These are phyloP conservation scores for Rhodotorula babjevae DNA, from an alignment of 768 basidiomycete species.

Conservation along the genomic window DNA sequence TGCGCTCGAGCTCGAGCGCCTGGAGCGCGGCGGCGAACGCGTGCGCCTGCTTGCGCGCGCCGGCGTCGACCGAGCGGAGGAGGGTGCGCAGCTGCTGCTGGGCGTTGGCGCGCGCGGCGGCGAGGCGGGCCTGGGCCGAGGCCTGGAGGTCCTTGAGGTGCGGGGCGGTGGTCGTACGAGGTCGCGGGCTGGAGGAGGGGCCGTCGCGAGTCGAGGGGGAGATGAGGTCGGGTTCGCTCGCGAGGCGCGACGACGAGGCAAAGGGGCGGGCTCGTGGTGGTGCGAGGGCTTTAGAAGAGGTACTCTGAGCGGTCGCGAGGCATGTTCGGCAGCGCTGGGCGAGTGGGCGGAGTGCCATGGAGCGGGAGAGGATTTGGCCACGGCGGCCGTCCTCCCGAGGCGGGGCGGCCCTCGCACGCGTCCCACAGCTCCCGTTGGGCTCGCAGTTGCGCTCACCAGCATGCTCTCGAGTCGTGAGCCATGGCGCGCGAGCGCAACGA, in stretches of 20 bases:
- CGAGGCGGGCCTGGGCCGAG: not conserved
- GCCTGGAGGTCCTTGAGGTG: not conserved
- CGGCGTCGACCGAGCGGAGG: conserved; percentile 8
- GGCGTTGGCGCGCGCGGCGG: conserved; percentile 11
- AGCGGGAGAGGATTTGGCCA: too few species aligned
- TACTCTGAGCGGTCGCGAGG: not conserved
- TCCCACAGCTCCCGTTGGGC: too few species aligned
- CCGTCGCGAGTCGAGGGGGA: not conserved
- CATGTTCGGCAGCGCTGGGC: not conserved
- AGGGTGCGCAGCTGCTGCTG: conserved; percentile 19
- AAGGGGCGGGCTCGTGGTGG: not conserved
- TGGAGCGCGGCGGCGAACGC: conserved; percentile 22
- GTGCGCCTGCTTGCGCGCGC: conserved; percentile 12
- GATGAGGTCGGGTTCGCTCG: not conserved
- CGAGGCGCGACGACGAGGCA: not conserved
- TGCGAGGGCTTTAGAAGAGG: not conserved
- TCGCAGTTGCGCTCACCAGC: too few species aligned
- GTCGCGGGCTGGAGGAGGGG: not conserved
- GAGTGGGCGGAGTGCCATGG: not conserved
- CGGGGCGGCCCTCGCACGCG: too few species aligned
- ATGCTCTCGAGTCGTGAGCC: too few species aligned
- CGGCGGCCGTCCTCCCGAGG: too few species aligned
- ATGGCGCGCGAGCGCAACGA: too few species aligned
- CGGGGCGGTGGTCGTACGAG: not conserved
- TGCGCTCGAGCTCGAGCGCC: conserved; percentile 43